phyloP scores from a whole-genome alignment of 2,329 filamentous ascomycete species.

The Colletotrichum sidae region DNA sequence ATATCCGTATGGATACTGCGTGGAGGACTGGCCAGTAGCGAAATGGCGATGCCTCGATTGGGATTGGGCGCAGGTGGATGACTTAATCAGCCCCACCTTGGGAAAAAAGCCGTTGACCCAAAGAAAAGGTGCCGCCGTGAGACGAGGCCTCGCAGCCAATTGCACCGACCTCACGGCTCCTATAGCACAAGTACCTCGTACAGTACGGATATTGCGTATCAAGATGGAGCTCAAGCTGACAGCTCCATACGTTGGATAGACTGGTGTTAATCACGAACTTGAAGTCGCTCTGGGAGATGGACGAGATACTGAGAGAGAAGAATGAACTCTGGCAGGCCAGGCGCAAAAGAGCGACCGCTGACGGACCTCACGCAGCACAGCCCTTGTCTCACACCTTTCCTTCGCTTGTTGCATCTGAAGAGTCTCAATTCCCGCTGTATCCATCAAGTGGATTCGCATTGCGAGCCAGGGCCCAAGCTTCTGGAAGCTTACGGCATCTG shows the following conservation, averaged over 20 bases:
- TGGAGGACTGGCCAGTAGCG: constrained; percentile 21
- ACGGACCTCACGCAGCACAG: background rate
- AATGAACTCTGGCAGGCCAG: no score
- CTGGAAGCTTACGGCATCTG: constrained; percentile 12
- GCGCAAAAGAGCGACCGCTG: background rate
- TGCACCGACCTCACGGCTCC: no score
- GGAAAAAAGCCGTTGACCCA: background rate
- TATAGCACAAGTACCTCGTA: no score
- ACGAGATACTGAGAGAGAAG: no score
- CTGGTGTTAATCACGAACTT: no score
- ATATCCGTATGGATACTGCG: background rate
- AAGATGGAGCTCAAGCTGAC: no score
- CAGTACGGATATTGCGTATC: no score
- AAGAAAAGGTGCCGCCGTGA: background rate
- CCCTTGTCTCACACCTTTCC: background rate
- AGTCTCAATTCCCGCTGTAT: constrained; percentile 16
- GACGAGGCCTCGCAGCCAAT: no score
- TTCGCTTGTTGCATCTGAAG: constrained; percentile 10
- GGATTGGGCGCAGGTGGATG: constrained; percentile 26
- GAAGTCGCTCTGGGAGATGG: no score
- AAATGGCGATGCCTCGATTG: constrained; percentile 21
- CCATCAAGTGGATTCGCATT: constrained; percentile 7
- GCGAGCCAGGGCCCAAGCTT: constrained; percentile 17
- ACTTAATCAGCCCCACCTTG: constrained; percentile 31
- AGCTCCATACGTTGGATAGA: no score